Conservation (phyloP, 345 rosid genomes). For the Conringia planisiliqua region DNA sequence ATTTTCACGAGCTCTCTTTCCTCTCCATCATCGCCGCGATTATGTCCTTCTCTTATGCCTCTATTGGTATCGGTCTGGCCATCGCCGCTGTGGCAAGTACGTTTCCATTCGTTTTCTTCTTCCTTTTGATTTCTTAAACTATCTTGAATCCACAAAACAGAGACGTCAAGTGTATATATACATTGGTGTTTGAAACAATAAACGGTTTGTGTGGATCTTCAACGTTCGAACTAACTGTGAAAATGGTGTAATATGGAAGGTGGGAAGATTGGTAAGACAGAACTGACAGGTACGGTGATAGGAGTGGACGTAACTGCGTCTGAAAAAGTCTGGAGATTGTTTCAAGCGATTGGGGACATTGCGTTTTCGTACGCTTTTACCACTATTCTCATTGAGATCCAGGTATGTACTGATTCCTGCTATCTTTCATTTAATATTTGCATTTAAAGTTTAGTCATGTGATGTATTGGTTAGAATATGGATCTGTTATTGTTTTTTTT, state of each 20-base stretch:
- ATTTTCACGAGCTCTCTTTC: slow-evolving; percentile 79
- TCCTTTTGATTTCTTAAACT: not conserved
- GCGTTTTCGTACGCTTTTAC: slow-evolving; percentile 88
- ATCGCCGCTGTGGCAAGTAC: slow-evolving; percentile 45
- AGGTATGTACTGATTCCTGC: slow-evolving; percentile 32
- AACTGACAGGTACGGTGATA: slow-evolving; percentile 50
- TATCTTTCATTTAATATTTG: not conserved
- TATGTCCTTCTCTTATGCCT: slow-evolving; percentile 84
- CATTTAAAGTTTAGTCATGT: not conserved
- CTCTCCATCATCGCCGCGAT: slow-evolving; percentile 79
- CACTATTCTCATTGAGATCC: slow-evolving; percentile 74
- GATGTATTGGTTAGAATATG: not conserved
- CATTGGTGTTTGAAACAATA: not conserved
- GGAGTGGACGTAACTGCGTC: slow-evolving; percentile 66
- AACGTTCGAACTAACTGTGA: slow-evolving; percentile 4
- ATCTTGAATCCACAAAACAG: not conserved
- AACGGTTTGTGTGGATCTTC: not conserved
- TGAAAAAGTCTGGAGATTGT: slow-evolving; percentile 68
- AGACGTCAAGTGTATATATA: not conserved
- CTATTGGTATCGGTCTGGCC: slow-evolving; percentile 78
- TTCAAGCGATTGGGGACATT: slow-evolving; percentile 79
- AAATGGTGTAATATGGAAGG: slow-evolving; percentile 22
- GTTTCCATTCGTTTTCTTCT: not conserved
- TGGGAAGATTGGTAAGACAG: slow-evolving; percentile 43
- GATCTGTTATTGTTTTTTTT: not conserved